A percentile compares a stretch with the other conserved stretches of the same genome.
Evolutionary conservation across 495 filamentous ascomycete genomes (phyloP).

Genomic region (Talaromyces proteolyticus): DNA sequence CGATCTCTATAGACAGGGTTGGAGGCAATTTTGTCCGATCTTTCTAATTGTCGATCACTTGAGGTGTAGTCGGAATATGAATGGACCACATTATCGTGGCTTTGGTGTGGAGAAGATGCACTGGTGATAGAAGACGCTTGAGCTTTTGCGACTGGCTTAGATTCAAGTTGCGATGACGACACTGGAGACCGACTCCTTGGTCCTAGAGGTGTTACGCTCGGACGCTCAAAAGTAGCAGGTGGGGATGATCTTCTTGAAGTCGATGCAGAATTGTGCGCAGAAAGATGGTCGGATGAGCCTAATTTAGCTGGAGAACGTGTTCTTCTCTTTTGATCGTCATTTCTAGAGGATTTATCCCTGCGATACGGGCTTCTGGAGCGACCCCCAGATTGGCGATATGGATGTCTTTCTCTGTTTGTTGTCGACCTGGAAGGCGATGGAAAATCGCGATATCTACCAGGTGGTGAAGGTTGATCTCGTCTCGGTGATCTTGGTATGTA

Average conservation of each 20-base stretch:
- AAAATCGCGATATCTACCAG: slow-evolving; percentile 18
- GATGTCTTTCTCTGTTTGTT: slow-evolving; percentile 3
- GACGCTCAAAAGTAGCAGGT: slow-evolving; percentile 18
- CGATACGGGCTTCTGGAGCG: slow-evolving; percentile 22
- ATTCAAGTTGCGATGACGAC: slow-evolving; percentile 1
- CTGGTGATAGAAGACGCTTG: background rate
- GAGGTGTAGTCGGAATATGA: background rate
- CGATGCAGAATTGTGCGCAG: slow-evolving; percentile 27
- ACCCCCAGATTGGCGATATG: slow-evolving; percentile 1
- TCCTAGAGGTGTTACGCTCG: slow-evolving; percentile 12
- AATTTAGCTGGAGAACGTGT: slow-evolving; percentile 24
- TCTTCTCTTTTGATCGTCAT: slow-evolving; percentile 11
- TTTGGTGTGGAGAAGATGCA: background rate
- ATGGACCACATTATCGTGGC: background rate
- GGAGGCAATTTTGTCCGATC: background rate
- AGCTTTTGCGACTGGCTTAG: slow-evolving; percentile 1
- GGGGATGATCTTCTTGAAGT: slow-evolving; percentile 37
- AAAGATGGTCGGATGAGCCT: slow-evolving; percentile 19
- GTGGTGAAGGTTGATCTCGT: slow-evolving; percentile 14
- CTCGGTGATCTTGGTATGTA: slow-evolving; percentile 20
- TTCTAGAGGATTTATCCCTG: slow-evolving; percentile 8
- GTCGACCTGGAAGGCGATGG: slow-evolving; percentile 29
- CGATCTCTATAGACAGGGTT: no score
- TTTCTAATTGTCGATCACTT: background rate
- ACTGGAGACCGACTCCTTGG: slow-evolving; percentile 22